Conservation (phyloP, 1,284 basidiomycete species). For the Pseudozyma flocculosa region DNA sequence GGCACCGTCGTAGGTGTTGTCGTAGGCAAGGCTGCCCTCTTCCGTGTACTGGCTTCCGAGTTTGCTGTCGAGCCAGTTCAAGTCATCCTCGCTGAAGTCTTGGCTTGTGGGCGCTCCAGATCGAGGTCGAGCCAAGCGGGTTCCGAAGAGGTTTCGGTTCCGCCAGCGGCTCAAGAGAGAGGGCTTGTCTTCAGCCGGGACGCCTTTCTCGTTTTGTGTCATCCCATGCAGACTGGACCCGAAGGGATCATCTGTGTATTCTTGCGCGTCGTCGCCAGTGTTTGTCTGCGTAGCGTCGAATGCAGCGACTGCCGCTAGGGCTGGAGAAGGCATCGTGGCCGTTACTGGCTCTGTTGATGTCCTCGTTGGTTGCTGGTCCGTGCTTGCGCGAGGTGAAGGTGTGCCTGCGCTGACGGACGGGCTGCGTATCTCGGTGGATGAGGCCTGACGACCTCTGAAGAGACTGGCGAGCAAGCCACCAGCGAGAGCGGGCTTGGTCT, state of each 20-base stretch:
- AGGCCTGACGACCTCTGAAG: conserved; percentile 24
- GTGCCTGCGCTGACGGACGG: background rate
- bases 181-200: conserved; percentile 3
- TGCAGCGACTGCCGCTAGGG: too few relatives aligned
- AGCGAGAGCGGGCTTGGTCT: conserved; percentile 11
- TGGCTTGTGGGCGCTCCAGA: conserved; percentile 12
- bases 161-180: conserved; percentile 27
- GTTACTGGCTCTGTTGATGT: too few relatives aligned
- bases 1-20: background rate
- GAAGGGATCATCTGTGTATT: too few relatives aligned
- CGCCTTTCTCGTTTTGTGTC: too few relatives aligned
- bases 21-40: background rate
- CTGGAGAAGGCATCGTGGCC: too few relatives aligned
- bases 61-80: conserved; percentile 33
- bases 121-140: conserved; percentile 8
- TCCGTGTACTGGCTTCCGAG: background rate
- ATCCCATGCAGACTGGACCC: background rate
- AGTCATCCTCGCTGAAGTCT: conserved; percentile 9
- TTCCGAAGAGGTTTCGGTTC: conserved; percentile 19
- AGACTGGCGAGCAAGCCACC: conserved; percentile 24
- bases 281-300: too few relatives aligned
- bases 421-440: background rate
- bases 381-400: conserved; percentile 1
- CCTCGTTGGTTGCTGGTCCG: too few relatives aligned
- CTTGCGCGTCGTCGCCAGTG: too few relatives aligned